Base-by-base conservation (phyloP, 2,329 filamentous ascomycete species). In the Scleromitrula shiraiana region DNA sequence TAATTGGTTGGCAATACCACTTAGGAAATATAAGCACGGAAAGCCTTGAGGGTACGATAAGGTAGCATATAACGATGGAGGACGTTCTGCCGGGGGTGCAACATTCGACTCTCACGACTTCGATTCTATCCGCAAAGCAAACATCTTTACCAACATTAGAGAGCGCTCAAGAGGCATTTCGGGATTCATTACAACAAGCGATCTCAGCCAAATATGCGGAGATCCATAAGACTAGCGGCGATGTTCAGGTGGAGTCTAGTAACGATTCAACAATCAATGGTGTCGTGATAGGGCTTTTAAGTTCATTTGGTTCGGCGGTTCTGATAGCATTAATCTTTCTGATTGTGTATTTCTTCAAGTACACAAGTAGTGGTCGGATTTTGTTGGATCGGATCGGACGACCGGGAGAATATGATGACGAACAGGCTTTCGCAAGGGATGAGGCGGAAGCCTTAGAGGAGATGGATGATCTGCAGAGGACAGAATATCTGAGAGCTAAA, bases 351-450 rank as follows among this genome's bases (percentile, higher is more conserved):
- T 93, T 96, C 71, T 93, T 97, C 68, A 81, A 86, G 69, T 94
- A 94, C 66, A 96, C 91, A 30, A 80, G 76, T 46, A 84, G 84
- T 42, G 91, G 91, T 36, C 81, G 91, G 58, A 96, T 98, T 63
- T 80, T 97, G 54, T 78, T 98, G 58, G 93, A 98, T 70, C 83
- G 91, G 55, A 84, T 98, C 66, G 89, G 89, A 38, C 78, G 91
- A 51, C 93, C 93, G 0, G 93, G 93, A 60, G 93, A 97, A 69
- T 98, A 89, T 67, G 93, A 98, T 65, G 93, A 98, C 69, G 93
- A 97, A 67, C 91, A 97, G 70, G 87, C 88, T 9, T 96, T 95
- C 70, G 77, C 83, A 55, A 82, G 87, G 63, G 93, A 97, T 67
- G 93, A 98, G 78, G 89, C 88, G 29, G 89, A 96, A 67, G 93